phyloP scores from a whole-genome alignment of 352 stramenopile genomes.

The Phytophthora pini region DNA sequence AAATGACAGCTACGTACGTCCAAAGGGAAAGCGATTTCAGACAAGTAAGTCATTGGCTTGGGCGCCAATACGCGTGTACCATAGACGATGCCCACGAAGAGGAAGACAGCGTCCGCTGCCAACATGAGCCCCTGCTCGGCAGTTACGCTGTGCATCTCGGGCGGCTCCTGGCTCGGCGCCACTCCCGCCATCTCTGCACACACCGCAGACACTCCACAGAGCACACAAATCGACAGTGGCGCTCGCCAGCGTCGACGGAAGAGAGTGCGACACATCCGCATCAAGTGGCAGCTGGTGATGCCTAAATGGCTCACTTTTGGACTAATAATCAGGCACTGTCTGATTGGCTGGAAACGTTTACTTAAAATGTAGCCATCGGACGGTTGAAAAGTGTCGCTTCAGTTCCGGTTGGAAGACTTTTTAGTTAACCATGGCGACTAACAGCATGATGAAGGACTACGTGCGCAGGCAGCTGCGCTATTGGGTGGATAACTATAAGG shows the following conservation, averaged over 20 bases:
- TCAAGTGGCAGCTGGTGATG: constrained; percentile 11
- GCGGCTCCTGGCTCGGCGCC: constrained; percentile 10
- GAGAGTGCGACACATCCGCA: constrained; percentile 23
- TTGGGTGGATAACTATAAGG: constrained; percentile 70
- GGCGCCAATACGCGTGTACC: constrained; percentile 54
- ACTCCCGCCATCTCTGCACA: constrained; percentile 20
- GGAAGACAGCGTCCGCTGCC: constrained; percentile 50
- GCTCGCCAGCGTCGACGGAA: constrained; percentile 13
- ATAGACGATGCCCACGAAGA: constrained; percentile 63
- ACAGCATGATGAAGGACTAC: constrained; percentile 73
- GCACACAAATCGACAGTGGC: constrained; percentile 1
- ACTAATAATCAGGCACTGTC: neutral
- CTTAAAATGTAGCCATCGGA: constrained; percentile 25
- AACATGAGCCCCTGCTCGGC: constrained; percentile 36
- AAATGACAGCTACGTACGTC: constrained; percentile 41
- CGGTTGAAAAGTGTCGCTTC: neutral
- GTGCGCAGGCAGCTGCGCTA: constrained; percentile 68
- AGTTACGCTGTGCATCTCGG: constrained; percentile 16
- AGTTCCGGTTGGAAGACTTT: constrained; percentile 12
- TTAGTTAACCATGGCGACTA: constrained; percentile 21
- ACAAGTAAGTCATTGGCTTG: constrained; percentile 78
- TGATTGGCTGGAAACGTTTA: constrained; percentile 2
- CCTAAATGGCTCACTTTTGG: constrained; percentile 7
- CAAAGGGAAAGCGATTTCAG: constrained; percentile 76
- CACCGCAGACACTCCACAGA: neutral